Conservation (phyloP, 1,284 basidiomycete genomes). For the Abortiporus biennis region DNA sequence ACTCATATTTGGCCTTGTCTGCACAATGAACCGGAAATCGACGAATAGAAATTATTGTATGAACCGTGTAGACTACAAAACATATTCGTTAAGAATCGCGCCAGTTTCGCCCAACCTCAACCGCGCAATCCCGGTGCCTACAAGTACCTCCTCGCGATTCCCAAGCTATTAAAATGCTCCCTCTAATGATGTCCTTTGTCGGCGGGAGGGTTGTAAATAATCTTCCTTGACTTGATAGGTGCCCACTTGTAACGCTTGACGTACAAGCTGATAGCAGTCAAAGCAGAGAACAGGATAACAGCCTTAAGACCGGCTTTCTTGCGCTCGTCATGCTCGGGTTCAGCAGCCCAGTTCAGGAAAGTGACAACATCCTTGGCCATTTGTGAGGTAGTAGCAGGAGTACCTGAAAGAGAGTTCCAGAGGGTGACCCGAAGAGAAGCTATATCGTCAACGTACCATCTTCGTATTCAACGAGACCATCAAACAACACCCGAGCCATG, state of each 20-base stretch:
- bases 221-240: slow-evolving; percentile 88
- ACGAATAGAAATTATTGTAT: too few relatives aligned
- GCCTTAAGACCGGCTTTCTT: slow-evolving; percentile 96
- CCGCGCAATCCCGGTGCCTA: too few relatives aligned
- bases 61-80: too few relatives aligned
- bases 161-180: too few relatives aligned
- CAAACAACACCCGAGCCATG: slow-evolving; percentile 97
- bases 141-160: too few relatives aligned
- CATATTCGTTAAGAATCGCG: too few relatives aligned
- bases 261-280: slow-evolving; percentile 81
- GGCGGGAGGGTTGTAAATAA: slow-evolving; percentile 52
- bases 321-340: slow-evolving; percentile 97
- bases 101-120: too few relatives aligned
- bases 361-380: slow-evolving; percentile 99
- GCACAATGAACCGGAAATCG: too few relatives aligned
- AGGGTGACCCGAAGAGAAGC: neutral
- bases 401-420: slow-evolving; percentile 44
- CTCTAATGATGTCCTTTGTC: slow-evolving; percentile 31
- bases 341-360: slow-evolving; percentile 93
- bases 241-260: slow-evolving; percentile 96
- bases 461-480: slow-evolving; percentile 92
- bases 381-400: slow-evolving; percentile 95
- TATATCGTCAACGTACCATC: slow-evolving; percentile 52
- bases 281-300: slow-evolving; percentile 81
- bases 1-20: too few relatives aligned